Evolutionary conservation across 257 asterid species (phyloP).

Genomic region (Nicotiana attenuata): DNA sequence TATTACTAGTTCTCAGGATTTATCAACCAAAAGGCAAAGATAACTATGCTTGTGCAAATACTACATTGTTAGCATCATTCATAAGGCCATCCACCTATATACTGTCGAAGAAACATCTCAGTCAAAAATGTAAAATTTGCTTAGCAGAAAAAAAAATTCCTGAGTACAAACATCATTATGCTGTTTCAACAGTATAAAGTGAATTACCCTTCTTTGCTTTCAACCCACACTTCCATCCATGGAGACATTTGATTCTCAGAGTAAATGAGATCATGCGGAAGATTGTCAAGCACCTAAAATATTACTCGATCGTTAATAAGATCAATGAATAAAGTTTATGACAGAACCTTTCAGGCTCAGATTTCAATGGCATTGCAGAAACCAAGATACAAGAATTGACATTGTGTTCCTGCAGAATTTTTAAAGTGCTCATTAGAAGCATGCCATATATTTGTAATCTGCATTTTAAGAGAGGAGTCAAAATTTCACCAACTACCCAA

Average conservation of each 20-base stretch:
- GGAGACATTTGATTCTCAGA: slow-evolving; percentile 74
- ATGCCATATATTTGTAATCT: not conserved
- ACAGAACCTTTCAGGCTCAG: not conserved
- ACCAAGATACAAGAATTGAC: not conserved
- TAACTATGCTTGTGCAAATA: not conserved
- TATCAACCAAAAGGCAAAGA: not conserved
- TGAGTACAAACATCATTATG: not conserved
- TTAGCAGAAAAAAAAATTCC: not conserved
- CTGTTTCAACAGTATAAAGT: not conserved
- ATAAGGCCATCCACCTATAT: not conserved
- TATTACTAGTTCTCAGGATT: not conserved
- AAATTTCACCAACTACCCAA: not conserved
- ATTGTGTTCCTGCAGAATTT: not conserved
- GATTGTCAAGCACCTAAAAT: slow-evolving; percentile 93
- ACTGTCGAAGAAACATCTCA: not conserved
- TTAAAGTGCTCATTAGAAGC: not conserved
- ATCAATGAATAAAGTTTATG: not conserved
- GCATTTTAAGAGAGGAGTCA: not conserved
- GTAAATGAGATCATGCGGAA: slow-evolving; percentile 91
- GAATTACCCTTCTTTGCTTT: slow-evolving; percentile 33
- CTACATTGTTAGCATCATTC: not conserved
- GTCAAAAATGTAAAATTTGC: not conserved
- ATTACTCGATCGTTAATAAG: slow-evolving; percentile 7
- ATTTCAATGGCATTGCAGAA: not conserved
- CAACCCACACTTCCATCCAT: slow-evolving; percentile 98